Evolutionary conservation across 2,329 filamentous ascomycete genomes (phyloP).

Genomic region (Tothia fuscella): DNA sequence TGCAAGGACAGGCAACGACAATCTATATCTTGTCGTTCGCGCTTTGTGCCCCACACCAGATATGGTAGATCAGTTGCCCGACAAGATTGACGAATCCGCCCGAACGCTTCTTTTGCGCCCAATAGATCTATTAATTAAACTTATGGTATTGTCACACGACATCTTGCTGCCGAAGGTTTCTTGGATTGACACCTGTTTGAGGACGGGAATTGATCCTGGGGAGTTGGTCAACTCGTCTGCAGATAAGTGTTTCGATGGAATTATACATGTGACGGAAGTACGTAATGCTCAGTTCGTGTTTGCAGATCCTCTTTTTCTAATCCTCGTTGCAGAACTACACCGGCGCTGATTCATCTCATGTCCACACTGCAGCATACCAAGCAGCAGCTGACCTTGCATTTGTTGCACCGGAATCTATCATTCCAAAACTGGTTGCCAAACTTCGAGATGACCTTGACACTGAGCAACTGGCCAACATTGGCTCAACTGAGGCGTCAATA

Average conservation of each 20-base stretch:
- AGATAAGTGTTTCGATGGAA: conserved; percentile 54
- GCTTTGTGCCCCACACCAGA: conserved; percentile 47
- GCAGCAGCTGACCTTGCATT: conserved; percentile 88
- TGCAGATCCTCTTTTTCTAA: not conserved
- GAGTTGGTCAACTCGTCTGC: conserved; percentile 55
- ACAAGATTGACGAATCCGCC: conserved; percentile 20
- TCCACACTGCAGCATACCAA: conserved; percentile 64
- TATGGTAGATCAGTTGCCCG: conserved; percentile 4
- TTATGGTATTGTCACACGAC: conserved; percentile 66
- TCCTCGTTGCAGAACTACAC: not conserved
- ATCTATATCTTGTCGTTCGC: conserved; percentile 49
- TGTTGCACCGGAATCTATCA: conserved; percentile 73
- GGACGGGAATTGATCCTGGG: conserved; percentile 72
- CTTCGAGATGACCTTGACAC: conserved; percentile 63
- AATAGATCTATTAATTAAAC: conserved; percentile 60
- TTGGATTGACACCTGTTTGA: conserved; percentile 85
- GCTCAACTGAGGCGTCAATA: conserved; percentile 83
- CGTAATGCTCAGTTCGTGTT: conserved; percentile 19
- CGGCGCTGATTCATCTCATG: conserved; percentile 13
- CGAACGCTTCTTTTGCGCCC: conserved; percentile 47
- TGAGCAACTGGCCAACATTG: conserved; percentile 56
- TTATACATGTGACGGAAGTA: conserved; percentile 48
- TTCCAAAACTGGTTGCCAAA: conserved; percentile 61
- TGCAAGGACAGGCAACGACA: conserved; percentile 51
- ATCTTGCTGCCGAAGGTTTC: conserved; percentile 65